Evolutionary conservation across 306 rosid genomes (phyloP).

Genomic region (Cajanus cajan): DNA sequence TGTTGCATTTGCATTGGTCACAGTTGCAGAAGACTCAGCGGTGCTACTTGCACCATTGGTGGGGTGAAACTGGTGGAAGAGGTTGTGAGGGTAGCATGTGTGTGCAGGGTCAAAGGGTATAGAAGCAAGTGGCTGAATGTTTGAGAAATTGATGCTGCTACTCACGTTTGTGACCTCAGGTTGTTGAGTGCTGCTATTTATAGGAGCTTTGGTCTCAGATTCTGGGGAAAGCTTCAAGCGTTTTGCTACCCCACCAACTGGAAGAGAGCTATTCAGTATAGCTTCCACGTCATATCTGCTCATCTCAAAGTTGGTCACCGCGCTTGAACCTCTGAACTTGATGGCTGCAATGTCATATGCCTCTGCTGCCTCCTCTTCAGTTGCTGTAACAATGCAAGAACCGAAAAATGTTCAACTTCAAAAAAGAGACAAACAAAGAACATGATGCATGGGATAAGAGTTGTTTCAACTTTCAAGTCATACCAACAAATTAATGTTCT

Average conservation of each 20-base stretch:
- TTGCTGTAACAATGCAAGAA: slow-evolving; percentile 46
- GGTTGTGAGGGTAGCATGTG: slow-evolving; percentile 48
- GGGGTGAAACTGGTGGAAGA: slow-evolving; percentile 49
- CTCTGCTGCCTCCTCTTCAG: slow-evolving; percentile 97
- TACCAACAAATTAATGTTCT: background rate
- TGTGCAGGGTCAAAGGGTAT: slow-evolving; percentile 50
- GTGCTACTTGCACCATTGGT: slow-evolving; percentile 14
- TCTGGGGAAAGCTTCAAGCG: slow-evolving; percentile 69
- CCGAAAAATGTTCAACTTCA: background rate
- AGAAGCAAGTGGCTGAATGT: slow-evolving; percentile 44
- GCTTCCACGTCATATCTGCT: slow-evolving; percentile 65
- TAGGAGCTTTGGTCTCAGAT: slow-evolving; percentile 45
- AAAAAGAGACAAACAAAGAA: background rate
- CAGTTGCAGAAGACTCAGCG: slow-evolving; percentile 23
- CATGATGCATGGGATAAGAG: background rate
- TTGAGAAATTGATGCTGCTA: slow-evolving; percentile 56
- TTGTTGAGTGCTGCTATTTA: slow-evolving; percentile 25
- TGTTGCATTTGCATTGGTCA: slow-evolving; percentile 15
- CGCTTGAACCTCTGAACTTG: slow-evolving; percentile 74
- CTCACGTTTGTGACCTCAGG: slow-evolving; percentile 28
- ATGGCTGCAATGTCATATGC: slow-evolving; percentile 93
- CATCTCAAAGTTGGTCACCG: slow-evolving; percentile 86
- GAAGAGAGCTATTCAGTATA: slow-evolving; percentile 60
- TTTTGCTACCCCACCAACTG: slow-evolving; percentile 72
- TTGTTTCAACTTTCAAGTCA: background rate